Percentiles rank a stretch among this genome's conserved stretches.
Conservation (phyloP, 768 basidiomycete species). For the Tulasnella sp. region DNA sequence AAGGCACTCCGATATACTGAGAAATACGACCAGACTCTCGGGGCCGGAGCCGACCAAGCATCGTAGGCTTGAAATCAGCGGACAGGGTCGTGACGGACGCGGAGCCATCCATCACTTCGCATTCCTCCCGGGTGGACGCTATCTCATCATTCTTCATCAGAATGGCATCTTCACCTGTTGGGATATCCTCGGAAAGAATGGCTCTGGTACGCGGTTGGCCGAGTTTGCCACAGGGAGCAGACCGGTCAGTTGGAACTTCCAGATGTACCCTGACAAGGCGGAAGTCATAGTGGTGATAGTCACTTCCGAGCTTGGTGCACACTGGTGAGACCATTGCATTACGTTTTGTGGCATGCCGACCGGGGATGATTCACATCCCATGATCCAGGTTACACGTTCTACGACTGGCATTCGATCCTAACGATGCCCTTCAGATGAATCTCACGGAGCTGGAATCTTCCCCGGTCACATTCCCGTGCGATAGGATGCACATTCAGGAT, state of each 20-base stretch:
- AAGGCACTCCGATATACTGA: not conserved
- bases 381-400: not conserved
- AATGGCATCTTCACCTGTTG: conserved; percentile 7
- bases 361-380: not conserved
- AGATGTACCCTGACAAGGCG: conserved; percentile 7
- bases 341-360: not conserved
- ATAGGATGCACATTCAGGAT: conserved; percentile 6
- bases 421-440: not conserved
- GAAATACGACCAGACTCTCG: not conserved
- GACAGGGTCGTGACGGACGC: not conserved
- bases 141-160: conserved; percentile 5
- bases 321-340: not conserved
- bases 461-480: conserved; percentile 1
- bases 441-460: not conserved
- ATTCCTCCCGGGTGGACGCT: conserved; percentile 6
- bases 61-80: not conserved
- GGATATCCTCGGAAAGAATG: conserved; percentile 5
- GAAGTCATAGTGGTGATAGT: conserved; percentile 9
- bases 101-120: conserved; percentile 8
- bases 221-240: not conserved
- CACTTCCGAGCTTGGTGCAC: not conserved
- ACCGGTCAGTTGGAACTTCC: conserved; percentile 14
- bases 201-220: not conserved
- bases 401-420: not conserved
- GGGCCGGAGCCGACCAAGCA: not conserved